Conservation (phyloP, 805 yeast genomes). For the Wickerhamomyces alni region DNA sequence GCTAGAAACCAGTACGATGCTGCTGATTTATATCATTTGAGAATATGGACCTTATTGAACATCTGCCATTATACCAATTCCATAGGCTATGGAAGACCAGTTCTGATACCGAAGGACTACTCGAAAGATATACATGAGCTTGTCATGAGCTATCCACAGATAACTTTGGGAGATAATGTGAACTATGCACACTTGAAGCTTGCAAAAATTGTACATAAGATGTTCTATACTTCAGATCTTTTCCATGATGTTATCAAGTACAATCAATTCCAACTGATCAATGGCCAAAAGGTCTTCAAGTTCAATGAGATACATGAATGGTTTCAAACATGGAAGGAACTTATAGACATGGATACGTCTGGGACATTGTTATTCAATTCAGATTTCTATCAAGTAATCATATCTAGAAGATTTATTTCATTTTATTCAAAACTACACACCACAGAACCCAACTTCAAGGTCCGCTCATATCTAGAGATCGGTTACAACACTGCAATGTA, state of each 20-base stretch:
- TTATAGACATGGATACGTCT: constrained; percentile 42
- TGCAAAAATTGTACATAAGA: constrained; percentile 20
- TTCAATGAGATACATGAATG: constrained; percentile 30
- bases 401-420: constrained; percentile 32
- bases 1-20: constrained; percentile 22
- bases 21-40: constrained; percentile 44
- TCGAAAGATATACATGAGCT: constrained; percentile 34
- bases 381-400: constrained; percentile 40
- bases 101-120: constrained; percentile 32
- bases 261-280: constrained; percentile 14
- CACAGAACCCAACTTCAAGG: constrained; percentile 14
- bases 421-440: constrained; percentile 23
- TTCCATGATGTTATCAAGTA: constrained; percentile 16
- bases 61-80: constrained; percentile 47
- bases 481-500: constrained; percentile 36
- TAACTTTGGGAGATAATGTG: constrained; percentile 48
- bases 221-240: constrained; percentile 21
- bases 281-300: constrained; percentile 11
- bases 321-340: constrained; percentile 38
- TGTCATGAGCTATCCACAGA: constrained; percentile 41
- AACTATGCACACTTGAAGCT: constrained; percentile 45
- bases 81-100: constrained; percentile 44
- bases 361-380: constrained; percentile 42
- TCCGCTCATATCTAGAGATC: constrained; percentile 22
- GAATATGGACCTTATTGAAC: constrained; percentile 48